These are phyloP conservation scores for Haematococcus lacustris DNA, from an alignment of 139 green algal genomes.

Conservation along the genomic window DNA sequence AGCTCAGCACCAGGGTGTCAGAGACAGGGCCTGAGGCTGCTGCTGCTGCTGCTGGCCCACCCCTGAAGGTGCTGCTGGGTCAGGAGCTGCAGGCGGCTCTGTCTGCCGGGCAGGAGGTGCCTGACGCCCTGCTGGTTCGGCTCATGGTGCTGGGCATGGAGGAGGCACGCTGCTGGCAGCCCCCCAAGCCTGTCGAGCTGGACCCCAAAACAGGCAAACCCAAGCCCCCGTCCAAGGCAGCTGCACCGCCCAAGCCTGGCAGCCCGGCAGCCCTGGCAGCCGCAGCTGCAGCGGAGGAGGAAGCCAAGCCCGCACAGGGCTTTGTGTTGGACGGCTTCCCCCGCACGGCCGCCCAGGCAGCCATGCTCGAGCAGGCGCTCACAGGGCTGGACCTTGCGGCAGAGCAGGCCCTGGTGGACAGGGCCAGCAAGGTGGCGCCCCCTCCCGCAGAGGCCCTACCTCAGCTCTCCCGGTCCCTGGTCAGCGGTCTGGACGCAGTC, in stretches of 20 bases:
- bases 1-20: too few relatives aligned
- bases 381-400: conserved; percentile 63
- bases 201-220: background rate
- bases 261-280: background rate
- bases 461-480: conserved; percentile 24
- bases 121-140: conserved; percentile 30
- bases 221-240: conserved; percentile 12
- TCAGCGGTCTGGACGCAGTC: conserved; percentile 60
- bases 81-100: conserved; percentile 16
- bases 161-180: conserved; percentile 11
- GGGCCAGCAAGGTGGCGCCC: conserved; percentile 46
- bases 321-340: conserved; percentile 76
- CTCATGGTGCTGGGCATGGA: conserved; percentile 46
- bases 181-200: conserved; percentile 14
- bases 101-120: conserved; percentile 19
- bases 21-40: too few relatives aligned
- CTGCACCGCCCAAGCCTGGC: background rate
- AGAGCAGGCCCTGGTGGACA: conserved; percentile 33
- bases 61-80: conserved; percentile 19
- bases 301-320: conserved; percentile 22
- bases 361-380: conserved; percentile 60
- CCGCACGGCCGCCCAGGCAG: conserved; percentile 40
- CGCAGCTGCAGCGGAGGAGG: background rate
- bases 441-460: conserved; percentile 34
- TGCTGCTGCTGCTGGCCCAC: too few relatives aligned